A percentile compares a stretch with the other conserved stretches of the same genome.
Conservation (phyloP, 1,284 basidiomycete genomes). For the Tilletia horrida region DNA sequence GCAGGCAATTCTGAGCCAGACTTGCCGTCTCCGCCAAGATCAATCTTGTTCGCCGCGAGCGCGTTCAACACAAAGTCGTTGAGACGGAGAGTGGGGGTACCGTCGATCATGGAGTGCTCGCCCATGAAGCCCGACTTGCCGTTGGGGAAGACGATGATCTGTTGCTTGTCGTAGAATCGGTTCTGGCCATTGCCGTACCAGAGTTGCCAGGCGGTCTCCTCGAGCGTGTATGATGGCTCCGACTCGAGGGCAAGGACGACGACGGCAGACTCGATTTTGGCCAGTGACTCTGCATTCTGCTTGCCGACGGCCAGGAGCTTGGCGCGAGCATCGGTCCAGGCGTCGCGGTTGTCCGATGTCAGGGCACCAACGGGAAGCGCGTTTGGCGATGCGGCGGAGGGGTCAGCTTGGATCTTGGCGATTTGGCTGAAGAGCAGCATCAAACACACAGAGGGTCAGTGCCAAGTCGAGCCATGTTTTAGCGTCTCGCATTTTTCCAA, state of each 20-base stretch:
- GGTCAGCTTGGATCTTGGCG: conserved; percentile 68
- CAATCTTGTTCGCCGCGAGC: conserved; percentile 73
- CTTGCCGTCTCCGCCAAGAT: conserved; percentile 59
- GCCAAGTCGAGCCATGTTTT: no score
- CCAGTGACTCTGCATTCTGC: conserved; percentile 67
- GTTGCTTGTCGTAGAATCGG: conserved; percentile 96
- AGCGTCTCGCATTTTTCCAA: no score
- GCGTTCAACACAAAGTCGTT: conserved; percentile 89
- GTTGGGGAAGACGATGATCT: conserved; percentile 68
- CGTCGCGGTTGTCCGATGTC: conserved; percentile 82
- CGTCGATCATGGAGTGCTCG: conserved; percentile 93
- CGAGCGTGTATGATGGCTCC: conserved; percentile 64
- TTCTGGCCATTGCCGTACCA: conserved; percentile 93
- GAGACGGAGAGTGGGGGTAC: conserved; percentile 87
- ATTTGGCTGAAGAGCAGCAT: conserved; percentile 64
- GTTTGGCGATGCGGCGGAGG: conserved; percentile 64
- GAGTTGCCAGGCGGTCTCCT: conserved; percentile 61
- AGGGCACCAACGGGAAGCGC: conserved; percentile 71
- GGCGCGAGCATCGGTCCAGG: conserved; percentile 72
- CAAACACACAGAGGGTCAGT: no score
- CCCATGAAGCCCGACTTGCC: conserved; percentile 93
- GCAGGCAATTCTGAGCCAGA: conserved; percentile 59
- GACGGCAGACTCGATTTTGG: conserved; percentile 84
- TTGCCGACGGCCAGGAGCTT: conserved; percentile 65
- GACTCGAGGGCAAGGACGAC: conserved; percentile 84